Percentiles rank a stretch among this genome's conserved stretches.
These are phyloP conservation scores for Tylopilus rubrobrunneus DNA, from an alignment of 768 basidiomycete genomes.

Conservation along the genomic window DNA sequence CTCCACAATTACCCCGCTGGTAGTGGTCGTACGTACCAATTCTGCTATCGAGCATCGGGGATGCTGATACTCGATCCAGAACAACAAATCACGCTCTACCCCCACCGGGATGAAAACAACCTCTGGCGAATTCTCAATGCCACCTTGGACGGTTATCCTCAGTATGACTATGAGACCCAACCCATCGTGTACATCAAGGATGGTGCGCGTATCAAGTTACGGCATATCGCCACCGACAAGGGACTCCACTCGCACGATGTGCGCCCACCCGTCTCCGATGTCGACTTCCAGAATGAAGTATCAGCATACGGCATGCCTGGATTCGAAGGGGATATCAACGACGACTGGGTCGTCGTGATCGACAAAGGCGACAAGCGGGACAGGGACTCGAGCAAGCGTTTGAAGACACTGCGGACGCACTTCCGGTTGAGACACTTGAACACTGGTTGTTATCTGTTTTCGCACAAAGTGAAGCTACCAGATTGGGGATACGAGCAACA, in stretches of 20 bases:
- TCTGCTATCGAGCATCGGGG: not conserved
- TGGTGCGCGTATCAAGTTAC: constrained; percentile 71
- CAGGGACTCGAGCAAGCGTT: constrained; percentile 58
- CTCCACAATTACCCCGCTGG: constrained; percentile 85
- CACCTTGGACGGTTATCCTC: constrained; percentile 41
- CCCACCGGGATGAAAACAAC: constrained; percentile 97
- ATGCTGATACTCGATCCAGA: constrained; percentile 45
- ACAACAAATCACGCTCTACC: constrained; percentile 99
- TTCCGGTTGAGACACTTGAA: constrained; percentile 82
- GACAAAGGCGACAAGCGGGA: constrained; percentile 63
- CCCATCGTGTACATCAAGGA: constrained; percentile 63
- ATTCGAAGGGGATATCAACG: constrained; percentile 86
- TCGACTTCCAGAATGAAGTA: constrained; percentile 99
- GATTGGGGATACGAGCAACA: constrained; percentile 99
- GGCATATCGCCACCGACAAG: constrained; percentile 78
- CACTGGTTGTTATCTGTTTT: constrained; percentile 95
- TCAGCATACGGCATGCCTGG: constrained; percentile 88
- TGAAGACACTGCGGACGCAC: constrained; percentile 76
- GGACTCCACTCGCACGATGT: constrained; percentile 93
- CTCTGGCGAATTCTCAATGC: constrained; percentile 84
- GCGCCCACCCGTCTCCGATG: constrained; percentile 92
- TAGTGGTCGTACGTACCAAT: constrained; percentile 66
- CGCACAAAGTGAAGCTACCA: constrained; percentile 95
- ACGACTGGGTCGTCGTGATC: constrained; percentile 91
- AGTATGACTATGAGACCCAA: constrained; percentile 46